Evolutionary conservation across 192 early-diverging fungal species (phyloP).

Genomic region (Coemansia sp.): DNA sequence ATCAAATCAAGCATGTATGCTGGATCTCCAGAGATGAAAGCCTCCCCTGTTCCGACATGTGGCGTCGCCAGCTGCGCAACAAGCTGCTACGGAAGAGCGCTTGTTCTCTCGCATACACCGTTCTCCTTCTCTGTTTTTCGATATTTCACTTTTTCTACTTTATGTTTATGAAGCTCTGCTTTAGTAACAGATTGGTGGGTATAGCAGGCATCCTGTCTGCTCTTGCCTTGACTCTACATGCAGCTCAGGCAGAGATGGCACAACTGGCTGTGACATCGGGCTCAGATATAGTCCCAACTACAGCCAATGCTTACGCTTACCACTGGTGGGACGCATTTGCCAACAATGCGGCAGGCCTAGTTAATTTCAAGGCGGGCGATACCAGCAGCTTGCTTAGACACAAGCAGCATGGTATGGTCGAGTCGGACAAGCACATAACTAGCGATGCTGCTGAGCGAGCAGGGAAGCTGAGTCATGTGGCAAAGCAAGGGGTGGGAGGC

Average conservation of each 20-base stretch:
- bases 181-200: neutral
- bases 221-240: neutral
- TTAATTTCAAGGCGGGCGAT: conserved; percentile 14
- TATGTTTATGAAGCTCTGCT: neutral
- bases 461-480: neutral
- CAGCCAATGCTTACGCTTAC: conserved; percentile 15
- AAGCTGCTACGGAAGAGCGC: neutral
- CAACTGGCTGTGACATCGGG: conserved; percentile 13
- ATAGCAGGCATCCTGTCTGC: neutral
- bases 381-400: conserved; percentile 10
- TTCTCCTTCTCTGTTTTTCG: neutral
- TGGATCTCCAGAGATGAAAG: neutral
- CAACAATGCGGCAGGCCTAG: conserved; percentile 16
- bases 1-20: neutral
- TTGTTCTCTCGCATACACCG: neutral
- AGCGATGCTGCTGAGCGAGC: conserved; percentile 18
- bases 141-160: neutral
- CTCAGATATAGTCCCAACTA: neutral
- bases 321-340: conserved; percentile 48
- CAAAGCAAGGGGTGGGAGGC: neutral
- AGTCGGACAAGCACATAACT: conserved; percentile 13
- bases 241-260: conserved; percentile 13
- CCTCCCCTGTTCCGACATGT: neutral
- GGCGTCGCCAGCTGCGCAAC: neutral
- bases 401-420: conserved; percentile 8